Evolutionary conservation across 345 rosid genomes (phyloP), one percentile per base, ranked within the genome.

Genomic region (Brassica carinata): DNA sequence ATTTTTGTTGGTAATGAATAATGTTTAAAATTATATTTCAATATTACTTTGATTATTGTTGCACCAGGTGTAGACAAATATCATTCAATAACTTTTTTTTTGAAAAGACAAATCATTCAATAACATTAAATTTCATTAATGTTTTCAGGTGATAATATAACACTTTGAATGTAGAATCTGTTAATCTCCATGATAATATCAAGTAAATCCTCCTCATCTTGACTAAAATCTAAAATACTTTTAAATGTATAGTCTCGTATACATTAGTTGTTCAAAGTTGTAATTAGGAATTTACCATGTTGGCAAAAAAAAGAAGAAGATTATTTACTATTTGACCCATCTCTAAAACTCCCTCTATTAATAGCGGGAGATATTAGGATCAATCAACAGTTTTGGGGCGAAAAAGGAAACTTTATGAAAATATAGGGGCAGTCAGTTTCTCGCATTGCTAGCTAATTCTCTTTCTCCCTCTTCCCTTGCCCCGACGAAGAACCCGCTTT

Each of bases 401-500:
- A 19, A 19, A 19, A 19, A 19, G 23, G 23, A 19, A 69, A 80
- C 9, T 34, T 11, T 11, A 63, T 53, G 2, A 75, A 80, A 75
- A 18, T 69, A 64, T 0, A 36, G 67, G 75, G 36, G 38, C 7
- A 34, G 38, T 34, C 11, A 23, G 11, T 36, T 48, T 79, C 64
- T 67, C 51, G 65, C 70, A 69, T 31, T 79, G 57, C 7, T 5
- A 23, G 62, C 15, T 13, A 48, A 26, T 34, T 78, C 5, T 58
- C 27, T 27, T 5, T 23, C 30, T 23, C 30, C 66, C 66, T 34
- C 58, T 64, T 18, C 45, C 43, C 62, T 34, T 69, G 79, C 74
- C 78, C 74, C 67, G 74, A 79, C 74, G 83, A 74, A 79, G 67
- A 80, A 74, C 75, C 79, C 66, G 76, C 80, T 70, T 70, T 18